Conservation (phyloP, 83 land plant genomes). For the Thuja plicata region DNA sequence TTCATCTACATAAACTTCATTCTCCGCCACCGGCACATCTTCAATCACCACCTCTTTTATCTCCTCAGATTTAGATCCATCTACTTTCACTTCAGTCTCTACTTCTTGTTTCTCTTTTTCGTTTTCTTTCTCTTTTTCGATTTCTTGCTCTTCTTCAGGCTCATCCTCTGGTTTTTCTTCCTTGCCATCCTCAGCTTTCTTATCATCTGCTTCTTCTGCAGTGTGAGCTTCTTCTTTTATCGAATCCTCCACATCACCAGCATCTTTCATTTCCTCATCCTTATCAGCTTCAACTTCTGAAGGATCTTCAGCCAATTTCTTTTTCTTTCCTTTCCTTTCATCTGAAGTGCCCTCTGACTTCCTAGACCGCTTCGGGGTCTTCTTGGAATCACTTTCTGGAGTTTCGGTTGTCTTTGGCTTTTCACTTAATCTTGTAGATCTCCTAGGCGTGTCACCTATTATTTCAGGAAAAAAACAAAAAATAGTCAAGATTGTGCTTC, state of each 20-base stretch:
- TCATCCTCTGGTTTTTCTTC: background rate
- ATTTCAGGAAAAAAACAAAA: background rate
- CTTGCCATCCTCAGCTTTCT: constrained; percentile 7
- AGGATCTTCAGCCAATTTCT: constrained; percentile 15
- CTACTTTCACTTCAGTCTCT: constrained; percentile 11
- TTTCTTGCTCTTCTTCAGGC: constrained; percentile 11
- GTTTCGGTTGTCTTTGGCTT: constrained; percentile 32
- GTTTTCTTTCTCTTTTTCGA: constrained; percentile 12
- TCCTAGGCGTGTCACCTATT: constrained; percentile 61
- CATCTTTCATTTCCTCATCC: constrained; percentile 26
- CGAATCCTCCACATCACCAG: constrained; percentile 4
- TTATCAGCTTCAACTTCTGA: constrained; percentile 23
- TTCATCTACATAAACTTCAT: constrained; percentile 1
- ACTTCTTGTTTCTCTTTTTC: constrained; percentile 3
- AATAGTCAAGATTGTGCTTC: background rate
- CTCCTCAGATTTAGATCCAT: constrained; percentile 12
- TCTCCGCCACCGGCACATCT: constrained; percentile 11
- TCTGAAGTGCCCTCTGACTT: constrained; percentile 26
- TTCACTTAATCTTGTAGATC: constrained; percentile 56
- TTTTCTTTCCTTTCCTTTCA: constrained; percentile 27
- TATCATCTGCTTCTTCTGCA: constrained; percentile 14
- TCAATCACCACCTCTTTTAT: background rate
- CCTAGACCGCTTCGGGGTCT: constrained; percentile 24
- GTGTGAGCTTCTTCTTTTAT: background rate
- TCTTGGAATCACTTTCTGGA: constrained; percentile 36